These are phyloP conservation scores for Fusarium stilboides DNA, from an alignment of 2,329 filamentous ascomycete genomes.

Conservation along the genomic window DNA sequence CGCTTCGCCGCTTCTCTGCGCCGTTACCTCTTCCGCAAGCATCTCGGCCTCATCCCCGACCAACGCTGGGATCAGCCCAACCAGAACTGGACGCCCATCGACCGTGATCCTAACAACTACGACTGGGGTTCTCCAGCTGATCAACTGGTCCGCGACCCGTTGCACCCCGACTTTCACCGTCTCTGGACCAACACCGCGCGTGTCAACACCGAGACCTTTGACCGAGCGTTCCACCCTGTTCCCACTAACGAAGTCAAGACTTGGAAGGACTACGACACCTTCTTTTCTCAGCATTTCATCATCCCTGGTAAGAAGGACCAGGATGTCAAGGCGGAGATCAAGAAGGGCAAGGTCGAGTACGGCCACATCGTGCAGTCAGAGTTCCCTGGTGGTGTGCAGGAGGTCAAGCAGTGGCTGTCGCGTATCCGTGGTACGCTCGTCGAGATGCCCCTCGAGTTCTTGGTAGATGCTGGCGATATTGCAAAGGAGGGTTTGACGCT, in stretches of 20 bases:
- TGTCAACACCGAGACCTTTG: conserved; percentile 85
- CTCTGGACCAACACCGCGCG: conserved; percentile 82
- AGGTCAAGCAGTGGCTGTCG: conserved; percentile 79
- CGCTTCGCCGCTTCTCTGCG: conserved; percentile 86
- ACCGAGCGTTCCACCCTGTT: conserved; percentile 84
- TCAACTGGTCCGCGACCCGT: conserved; percentile 79
- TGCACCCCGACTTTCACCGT: conserved; percentile 76
- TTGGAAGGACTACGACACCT: conserved; percentile 82
- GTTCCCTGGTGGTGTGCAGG: conserved; percentile 79
- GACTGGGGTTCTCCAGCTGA: conserved; percentile 79
- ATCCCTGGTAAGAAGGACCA: conserved; percentile 67
- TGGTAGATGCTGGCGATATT: conserved; percentile 81
- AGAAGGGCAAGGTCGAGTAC: conserved; percentile 78
- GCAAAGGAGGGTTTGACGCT: conserved; percentile 84
- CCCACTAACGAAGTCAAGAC: conserved; percentile 77
- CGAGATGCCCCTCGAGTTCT: conserved; percentile 95
- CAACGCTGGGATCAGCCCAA: conserved; percentile 78
- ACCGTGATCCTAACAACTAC: conserved; percentile 78
- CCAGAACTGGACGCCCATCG: conserved; percentile 83
- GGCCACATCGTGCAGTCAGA: conserved; percentile 89
- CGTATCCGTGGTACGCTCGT: conserved; percentile 80
- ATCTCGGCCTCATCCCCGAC: conserved; percentile 85
- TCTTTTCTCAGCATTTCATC: conserved; percentile 78
- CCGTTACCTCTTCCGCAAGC: conserved; percentile 90
- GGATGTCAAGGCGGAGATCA: conserved; percentile 63